Evolutionary conservation across 495 filamentous ascomycete genomes (phyloP), one percentile per base, ranked within the genome.

Genomic region (Lindgomyces ingoldianus): DNA sequence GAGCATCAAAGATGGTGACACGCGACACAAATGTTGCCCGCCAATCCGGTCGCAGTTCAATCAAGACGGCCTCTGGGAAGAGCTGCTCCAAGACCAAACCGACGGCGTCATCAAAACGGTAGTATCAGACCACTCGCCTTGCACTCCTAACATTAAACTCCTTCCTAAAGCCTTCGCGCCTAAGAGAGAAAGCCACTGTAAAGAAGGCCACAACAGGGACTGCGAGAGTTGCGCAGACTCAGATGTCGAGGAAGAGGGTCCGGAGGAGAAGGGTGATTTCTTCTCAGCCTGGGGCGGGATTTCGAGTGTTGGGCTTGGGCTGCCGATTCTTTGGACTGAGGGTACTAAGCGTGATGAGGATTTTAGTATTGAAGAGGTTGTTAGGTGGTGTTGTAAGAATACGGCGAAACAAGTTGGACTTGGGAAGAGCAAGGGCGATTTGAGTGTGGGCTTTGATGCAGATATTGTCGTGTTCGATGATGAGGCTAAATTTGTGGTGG

Each of bases 231-330:
- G 61, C 42, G 60, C 72, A 48, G 70, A 70, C 27, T 50, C 46
- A 1, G 71, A 74, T 21, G 67, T 69, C 1, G 75, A 74, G 46
- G 74, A 78, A 44, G 67, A 76, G 65, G 69, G 69, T 12, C 60
- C 56, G 22, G 73, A 64, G 45, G 81, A 76, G 26, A 74, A 77
- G 10, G 91, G 93, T 44, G 89, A 98, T 76, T 98, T 98, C 83
- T 92, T 96, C 75, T 84, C 89, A 19, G 91, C 93, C 1, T 98
- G 94, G 94, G 94, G 94, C 45, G 94, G 94, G 46, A 94, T 98
- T 73, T 93, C 89, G 16, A 93, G 89, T 22, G 94, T 98, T 52
- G 94, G 94, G 1, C 81, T 98, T 16, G 94, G 94, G 1, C 82
- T 98, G 3, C 89, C 89, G 9, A 96, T 98, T 66, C 83, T 98